phyloP scores from a whole-genome alignment of 768 basidiomycete species.

The Crassisporium funariophilum region DNA sequence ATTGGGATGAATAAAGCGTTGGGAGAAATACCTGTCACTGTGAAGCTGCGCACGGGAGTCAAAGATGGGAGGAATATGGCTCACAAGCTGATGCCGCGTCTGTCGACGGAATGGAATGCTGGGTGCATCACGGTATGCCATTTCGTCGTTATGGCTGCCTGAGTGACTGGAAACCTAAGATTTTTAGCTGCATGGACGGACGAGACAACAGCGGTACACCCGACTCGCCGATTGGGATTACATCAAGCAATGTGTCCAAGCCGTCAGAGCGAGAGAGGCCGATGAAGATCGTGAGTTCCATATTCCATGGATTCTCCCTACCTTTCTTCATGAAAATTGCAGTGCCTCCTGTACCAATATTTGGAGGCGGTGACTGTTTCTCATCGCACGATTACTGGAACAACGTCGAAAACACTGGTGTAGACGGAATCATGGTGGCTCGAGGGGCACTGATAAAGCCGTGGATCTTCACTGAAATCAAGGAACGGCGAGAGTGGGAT shows the following conservation, averaged over 20 bases:
- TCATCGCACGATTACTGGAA: constrained; percentile 84
- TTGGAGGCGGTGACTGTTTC: constrained; percentile 95
- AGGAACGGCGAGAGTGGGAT: constrained; percentile 92
- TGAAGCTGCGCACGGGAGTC: constrained; percentile 92
- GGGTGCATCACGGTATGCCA: constrained; percentile 45
- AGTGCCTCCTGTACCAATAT: constrained; percentile 90
- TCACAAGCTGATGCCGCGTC: constrained; percentile 88
- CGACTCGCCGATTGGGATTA: constrained; percentile 95
- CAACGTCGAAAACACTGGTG: constrained; percentile 74
- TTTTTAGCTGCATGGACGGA: constrained; percentile 93
- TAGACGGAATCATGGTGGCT: constrained; percentile 95
- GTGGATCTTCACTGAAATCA: constrained; percentile 95
- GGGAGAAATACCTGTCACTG: constrained; percentile 88
- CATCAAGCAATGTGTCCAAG: constrained; percentile 83
- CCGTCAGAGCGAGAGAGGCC: constrained; percentile 68
- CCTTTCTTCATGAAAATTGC: not conserved
- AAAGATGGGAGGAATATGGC: constrained; percentile 85
- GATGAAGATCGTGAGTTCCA: constrained; percentile 68
- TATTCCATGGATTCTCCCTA: not conserved
- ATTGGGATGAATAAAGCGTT: constrained; percentile 90
- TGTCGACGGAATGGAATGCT: constrained; percentile 54
- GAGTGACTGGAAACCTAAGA: constrained; percentile 2
- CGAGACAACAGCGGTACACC: constrained; percentile 92
- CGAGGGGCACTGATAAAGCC: constrained; percentile 96
- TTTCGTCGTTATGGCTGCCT: not conserved